phyloP scores from a whole-genome alignment of 176 grass and related monocot genomes.

The Tuctoria greenei region DNA sequence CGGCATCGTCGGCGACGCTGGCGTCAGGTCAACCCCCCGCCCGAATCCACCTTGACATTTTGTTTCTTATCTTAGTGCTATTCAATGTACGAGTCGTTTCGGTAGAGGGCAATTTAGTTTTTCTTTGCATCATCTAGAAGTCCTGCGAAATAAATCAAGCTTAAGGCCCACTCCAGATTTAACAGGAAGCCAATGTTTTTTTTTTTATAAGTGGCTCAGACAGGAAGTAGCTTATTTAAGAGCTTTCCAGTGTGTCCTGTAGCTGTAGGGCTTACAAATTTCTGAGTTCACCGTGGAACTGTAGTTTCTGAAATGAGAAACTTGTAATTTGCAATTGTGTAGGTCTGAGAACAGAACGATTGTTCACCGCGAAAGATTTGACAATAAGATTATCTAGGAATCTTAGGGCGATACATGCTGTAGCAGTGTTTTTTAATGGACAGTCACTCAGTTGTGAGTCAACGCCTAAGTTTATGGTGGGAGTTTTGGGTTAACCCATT shows the following conservation, averaged over 20 bases:
- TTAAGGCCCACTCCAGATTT: background rate
- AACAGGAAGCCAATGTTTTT: background rate
- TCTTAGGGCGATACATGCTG: background rate
- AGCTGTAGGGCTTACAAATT: background rate
- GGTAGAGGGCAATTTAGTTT: too few relatives aligned
- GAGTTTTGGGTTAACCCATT: background rate
- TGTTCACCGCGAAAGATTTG: background rate
- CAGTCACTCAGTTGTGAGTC: background rate
- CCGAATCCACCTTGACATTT: background rate
- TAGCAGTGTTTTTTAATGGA: background rate
- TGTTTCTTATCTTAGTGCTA: background rate
- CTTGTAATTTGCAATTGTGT: background rate
- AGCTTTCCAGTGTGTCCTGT: background rate
- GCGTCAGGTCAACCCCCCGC: constrained; percentile 45
- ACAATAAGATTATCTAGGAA: background rate
- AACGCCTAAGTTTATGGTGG: background rate
- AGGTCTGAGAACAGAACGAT: background rate
- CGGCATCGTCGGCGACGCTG: constrained; percentile 61
- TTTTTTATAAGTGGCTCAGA: background rate
- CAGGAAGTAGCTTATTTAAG: background rate
- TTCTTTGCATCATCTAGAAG: background rate
- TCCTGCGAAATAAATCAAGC: background rate
- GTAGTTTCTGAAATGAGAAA: background rate
- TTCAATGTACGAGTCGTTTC: background rate
- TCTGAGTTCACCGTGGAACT: background rate